A percentile compares a stretch with the other conserved stretches of the same genome.
phyloP scores from a whole-genome alignment of 208 protist genomes.

The Leishmania tarentolae region DNA sequence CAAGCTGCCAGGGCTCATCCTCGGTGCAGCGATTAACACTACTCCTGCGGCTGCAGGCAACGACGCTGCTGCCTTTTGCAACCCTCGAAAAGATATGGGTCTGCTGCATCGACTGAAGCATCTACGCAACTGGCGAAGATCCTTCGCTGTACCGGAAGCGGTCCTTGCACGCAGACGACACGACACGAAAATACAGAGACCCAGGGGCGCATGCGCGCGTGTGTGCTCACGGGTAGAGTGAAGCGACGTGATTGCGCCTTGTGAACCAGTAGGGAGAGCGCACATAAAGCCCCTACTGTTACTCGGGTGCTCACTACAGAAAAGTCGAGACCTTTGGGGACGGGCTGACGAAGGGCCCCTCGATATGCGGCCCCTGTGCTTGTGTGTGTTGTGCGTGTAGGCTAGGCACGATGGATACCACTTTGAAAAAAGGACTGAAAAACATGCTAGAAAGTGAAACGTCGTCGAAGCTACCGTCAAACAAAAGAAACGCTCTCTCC shows the following conservation, averaged over 20 bases:
- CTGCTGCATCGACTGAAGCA: conserved; percentile 22
- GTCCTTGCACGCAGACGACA: background rate
- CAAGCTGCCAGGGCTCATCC: background rate
- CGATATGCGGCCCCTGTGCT: background rate
- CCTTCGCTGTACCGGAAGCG: background rate
- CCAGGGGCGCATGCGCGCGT: background rate
- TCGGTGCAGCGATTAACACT: conserved; percentile 6
- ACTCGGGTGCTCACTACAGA: background rate
- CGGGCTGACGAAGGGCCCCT: background rate
- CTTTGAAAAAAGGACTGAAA: background rate
- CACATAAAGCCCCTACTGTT: background rate
- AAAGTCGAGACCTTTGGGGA: background rate
- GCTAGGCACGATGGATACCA: background rate
- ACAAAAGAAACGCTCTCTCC: background rate
- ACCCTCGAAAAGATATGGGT: conserved; percentile 29
- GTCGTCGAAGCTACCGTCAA: background rate
- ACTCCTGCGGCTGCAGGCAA: conserved; percentile 30
- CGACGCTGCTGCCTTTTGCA: conserved; percentile 23
- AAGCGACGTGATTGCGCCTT: background rate
- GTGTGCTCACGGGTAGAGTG: too few relatives aligned
- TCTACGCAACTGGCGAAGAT: background rate
- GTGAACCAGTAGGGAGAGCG: background rate
- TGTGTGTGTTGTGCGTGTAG: background rate
- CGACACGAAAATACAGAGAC: background rate
- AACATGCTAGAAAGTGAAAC: background rate